Conservation (phyloP, 371 early-diverging fungal species). For the Apophysomyces sp. region DNA sequence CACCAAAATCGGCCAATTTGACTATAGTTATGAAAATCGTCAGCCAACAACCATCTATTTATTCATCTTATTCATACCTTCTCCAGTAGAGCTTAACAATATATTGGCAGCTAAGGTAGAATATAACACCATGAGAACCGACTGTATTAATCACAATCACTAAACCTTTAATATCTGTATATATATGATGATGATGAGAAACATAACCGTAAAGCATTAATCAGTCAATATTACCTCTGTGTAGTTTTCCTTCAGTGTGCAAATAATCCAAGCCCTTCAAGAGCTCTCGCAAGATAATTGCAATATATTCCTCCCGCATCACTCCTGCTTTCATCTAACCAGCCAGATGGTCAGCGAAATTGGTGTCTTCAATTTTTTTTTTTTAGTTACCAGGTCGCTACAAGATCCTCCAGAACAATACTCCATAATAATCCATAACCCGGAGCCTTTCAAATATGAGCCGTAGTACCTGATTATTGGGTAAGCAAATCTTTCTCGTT, state of each 20-base stretch:
- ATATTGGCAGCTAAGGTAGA: constrained; percentile 75
- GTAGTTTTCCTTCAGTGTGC: constrained; percentile 92
- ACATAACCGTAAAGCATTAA: no score
- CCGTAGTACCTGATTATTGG: constrained; percentile 67
- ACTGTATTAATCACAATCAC: not conserved
- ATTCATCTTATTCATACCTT: constrained; percentile 32
- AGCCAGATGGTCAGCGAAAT: not conserved
- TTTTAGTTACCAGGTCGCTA: constrained; percentile 71
- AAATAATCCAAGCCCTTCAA: constrained; percentile 93
- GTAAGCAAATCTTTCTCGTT: constrained; percentile 2
- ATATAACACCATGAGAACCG: not conserved
- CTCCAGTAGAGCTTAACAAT: constrained; percentile 74
- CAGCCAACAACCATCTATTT: not conserved
- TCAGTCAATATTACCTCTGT: constrained; percentile 66
- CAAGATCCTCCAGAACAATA: constrained; percentile 91
- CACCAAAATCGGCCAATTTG: constrained; percentile 98
- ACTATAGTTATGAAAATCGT: constrained; percentile 45
- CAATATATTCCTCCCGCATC: constrained; percentile 87
- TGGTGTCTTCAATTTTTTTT: not conserved
- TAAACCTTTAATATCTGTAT: constrained; percentile 75
- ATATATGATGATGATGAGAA: not conserved
- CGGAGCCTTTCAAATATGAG: constrained; percentile 78
- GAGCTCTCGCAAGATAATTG: constrained; percentile 89
- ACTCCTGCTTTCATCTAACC: constrained; percentile 76
- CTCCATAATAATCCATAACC: constrained; percentile 95